phyloP scores from a whole-genome alignment of 495 filamentous ascomycete species.

The Penicillium fimorum region DNA sequence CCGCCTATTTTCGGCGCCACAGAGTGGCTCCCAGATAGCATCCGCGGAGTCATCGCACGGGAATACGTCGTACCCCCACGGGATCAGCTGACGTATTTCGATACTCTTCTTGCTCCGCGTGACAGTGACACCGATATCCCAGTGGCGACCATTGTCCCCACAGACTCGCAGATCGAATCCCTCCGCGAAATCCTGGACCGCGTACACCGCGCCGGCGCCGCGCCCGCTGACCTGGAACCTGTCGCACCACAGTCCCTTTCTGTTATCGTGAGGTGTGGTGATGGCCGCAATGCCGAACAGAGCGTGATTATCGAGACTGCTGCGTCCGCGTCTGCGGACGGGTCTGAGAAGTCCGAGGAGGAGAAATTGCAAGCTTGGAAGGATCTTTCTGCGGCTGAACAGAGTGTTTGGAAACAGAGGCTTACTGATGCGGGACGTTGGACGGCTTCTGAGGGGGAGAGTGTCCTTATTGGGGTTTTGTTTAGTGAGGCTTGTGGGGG shows the following conservation, averaged over 20 bases:
- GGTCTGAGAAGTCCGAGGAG: slow-evolving; percentile 12
- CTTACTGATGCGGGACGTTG: slow-evolving; percentile 71
- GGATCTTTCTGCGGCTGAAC: slow-evolving; percentile 57
- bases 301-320: slow-evolving; percentile 27
- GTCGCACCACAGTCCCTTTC: slow-evolving; percentile 16
- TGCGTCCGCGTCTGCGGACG: slow-evolving; percentile 7
- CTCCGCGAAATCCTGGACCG: slow-evolving; percentile 27
- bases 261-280: slow-evolving; percentile 29
- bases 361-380: slow-evolving; percentile 61
- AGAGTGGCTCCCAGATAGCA: slow-evolving; percentile 40
- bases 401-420: slow-evolving; percentile 63
- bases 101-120: slow-evolving; percentile 13
- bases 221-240: slow-evolving; percentile 25
- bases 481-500: slow-evolving; percentile 66
- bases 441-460: slow-evolving; percentile 68
- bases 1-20: slow-evolving; percentile 56
- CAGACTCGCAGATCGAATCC: slow-evolving; percentile 15
- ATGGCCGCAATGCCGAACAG: slow-evolving; percentile 20
- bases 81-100: slow-evolving; percentile 22
- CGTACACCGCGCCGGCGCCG: slow-evolving; percentile 27
- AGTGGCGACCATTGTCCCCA: background rate
- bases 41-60: slow-evolving; percentile 31
- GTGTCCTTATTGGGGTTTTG: slow-evolving; percentile 68
- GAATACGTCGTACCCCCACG: slow-evolving; percentile 19
- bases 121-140: background rate